phyloP scores from a whole-genome alignment of 192 early-diverging fungal species.

The Lobosporangium transversale region DNA sequence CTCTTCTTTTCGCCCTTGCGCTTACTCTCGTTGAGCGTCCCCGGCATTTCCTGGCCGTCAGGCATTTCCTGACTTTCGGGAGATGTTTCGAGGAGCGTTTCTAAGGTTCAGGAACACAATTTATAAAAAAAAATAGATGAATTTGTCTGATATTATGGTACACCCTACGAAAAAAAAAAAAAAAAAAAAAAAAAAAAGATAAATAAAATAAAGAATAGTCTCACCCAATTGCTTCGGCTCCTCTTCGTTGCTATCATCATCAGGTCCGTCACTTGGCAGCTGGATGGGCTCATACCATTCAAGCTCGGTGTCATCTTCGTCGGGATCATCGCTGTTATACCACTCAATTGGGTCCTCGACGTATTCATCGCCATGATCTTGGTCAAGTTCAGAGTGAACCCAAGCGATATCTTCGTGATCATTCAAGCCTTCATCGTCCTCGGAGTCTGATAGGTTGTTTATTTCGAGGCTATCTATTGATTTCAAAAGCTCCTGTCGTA shows the following conservation, averaged over 20 bases:
- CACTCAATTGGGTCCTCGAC: too few relatives aligned
- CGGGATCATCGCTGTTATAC: neutral
- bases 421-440: constrained; percentile 1
- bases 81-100: too few relatives aligned
- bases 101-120: too few relatives aligned
- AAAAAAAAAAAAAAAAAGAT: too few relatives aligned
- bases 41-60: too few relatives aligned
- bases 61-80: too few relatives aligned
- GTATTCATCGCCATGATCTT: neutral
- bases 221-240: too few relatives aligned
- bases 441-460: constrained; percentile 5
- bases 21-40: too few relatives aligned
- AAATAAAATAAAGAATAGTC: too few relatives aligned
- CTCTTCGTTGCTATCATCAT: constrained; percentile 2
- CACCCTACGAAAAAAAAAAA: too few relatives aligned
- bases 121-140: neutral
- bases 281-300: constrained; percentile 6
- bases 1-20: constrained; percentile 15
- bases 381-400: neutral
- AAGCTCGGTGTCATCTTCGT: constrained; percentile 1
- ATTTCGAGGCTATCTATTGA: constrained; percentile 2
- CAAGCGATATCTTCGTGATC: neutral
- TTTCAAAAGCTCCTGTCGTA: constrained; percentile 11
- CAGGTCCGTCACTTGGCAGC: neutral
- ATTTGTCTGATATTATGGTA: neutral